Evolutionary conservation across 441 rosid species (phyloP).

Genomic region (Aquilaria agallochum): DNA sequence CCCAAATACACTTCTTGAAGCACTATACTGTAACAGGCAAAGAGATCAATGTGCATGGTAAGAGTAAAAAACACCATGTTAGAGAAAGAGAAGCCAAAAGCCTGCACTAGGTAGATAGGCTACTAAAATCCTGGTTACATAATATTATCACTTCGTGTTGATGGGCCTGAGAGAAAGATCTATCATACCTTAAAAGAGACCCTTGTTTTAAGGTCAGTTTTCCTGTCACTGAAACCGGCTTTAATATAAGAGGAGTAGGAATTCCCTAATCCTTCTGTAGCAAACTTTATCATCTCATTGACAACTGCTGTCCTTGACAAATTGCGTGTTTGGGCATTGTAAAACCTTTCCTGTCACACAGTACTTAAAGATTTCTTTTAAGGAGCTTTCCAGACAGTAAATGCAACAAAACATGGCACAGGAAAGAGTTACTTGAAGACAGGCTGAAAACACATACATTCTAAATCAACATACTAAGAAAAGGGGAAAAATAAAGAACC

Average conservation of each 20-base stretch:
- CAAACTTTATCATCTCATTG: conserved; percentile 48
- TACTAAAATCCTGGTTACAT: background rate
- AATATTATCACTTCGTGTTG: background rate
- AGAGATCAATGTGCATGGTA: background rate
- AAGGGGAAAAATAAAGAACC: too few relatives aligned
- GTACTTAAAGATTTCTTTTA: background rate
- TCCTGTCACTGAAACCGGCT: conserved; percentile 49
- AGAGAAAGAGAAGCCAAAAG: background rate
- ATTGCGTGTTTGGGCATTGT: conserved; percentile 48
- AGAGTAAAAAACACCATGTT: background rate
- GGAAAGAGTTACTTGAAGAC: background rate
- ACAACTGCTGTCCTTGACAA: conserved; percentile 46
- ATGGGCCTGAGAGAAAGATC: background rate
- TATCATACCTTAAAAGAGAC: conserved; percentile 72
- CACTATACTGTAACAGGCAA: conserved; percentile 52
- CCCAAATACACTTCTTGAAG: conserved; percentile 65
- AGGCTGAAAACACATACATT: background rate
- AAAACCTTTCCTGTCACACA: conserved; percentile 48
- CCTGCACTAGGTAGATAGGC: background rate
- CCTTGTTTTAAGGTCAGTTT: conserved; percentile 61
- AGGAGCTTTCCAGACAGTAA: too few relatives aligned
- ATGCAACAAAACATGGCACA: background rate
- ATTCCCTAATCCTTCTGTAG: conserved; percentile 39
- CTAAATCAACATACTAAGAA: too few relatives aligned
- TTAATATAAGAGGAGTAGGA: conserved; percentile 36